A percentile compares a stretch with the other conserved stretches of the same genome.
Conservation (phyloP, 164 flowering plant species). For the Dillenia turbinata region DNA sequence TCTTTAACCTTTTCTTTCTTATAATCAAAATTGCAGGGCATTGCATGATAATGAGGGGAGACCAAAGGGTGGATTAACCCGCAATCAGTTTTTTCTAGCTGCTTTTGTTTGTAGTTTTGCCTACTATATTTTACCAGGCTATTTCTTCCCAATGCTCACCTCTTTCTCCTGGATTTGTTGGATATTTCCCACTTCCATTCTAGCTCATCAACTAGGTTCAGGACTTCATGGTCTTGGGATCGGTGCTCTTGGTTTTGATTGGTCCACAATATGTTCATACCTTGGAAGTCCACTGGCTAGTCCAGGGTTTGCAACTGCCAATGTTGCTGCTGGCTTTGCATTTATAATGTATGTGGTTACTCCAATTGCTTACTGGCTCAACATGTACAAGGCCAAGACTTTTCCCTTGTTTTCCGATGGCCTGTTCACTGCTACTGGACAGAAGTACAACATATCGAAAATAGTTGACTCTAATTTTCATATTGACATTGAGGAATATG, state of each 20-base stretch:
- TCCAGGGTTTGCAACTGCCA: conserved; percentile 66
- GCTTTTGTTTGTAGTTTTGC: conserved; percentile 55
- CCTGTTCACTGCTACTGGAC: conserved; percentile 49
- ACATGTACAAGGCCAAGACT: conserved; percentile 40
- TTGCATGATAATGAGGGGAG: conserved; percentile 50
- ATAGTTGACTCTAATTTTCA: conserved; percentile 50
- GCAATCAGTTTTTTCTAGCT: conserved; percentile 60
- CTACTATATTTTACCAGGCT: conserved; percentile 62
- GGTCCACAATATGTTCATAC: conserved; percentile 57
- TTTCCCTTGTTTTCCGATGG: conserved; percentile 63
- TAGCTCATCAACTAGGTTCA: conserved; percentile 67
- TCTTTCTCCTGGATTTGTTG: conserved; percentile 69
- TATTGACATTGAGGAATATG: conserved; percentile 38
- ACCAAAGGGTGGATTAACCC: conserved; percentile 20
- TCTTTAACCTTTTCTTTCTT: too few species aligned
- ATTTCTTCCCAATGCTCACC: conserved; percentile 45
- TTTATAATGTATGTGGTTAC: conserved; percentile 37
- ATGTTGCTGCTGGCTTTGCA: conserved; percentile 45
- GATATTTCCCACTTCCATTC: conserved; percentile 49
- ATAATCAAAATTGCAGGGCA: conserved; percentile 30
- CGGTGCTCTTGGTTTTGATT: conserved; percentile 57
- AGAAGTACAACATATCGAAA: conserved; percentile 36
- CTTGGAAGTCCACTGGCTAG: conserved; percentile 59
- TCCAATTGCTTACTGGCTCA: conserved; percentile 52
- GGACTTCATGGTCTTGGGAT: conserved; percentile 61